Evolutionary conservation across 2,329 filamentous ascomycete genomes (phyloP).

Genomic region (Fusarium nygamai): DNA sequence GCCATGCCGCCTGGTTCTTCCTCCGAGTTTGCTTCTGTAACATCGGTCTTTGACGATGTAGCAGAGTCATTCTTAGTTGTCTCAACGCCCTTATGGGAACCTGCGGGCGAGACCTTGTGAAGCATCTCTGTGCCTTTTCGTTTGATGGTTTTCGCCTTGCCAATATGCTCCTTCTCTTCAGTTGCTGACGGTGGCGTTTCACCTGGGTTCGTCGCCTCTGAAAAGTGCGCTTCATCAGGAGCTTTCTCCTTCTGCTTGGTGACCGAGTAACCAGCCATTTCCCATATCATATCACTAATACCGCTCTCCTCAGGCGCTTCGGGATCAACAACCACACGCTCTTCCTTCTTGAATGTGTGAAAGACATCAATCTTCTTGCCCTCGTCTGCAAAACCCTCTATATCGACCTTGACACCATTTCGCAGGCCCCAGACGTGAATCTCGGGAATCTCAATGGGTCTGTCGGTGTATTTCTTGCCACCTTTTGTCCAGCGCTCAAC

Average conservation of each 20-base stretch:
- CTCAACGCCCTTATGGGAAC: constrained; percentile 27
- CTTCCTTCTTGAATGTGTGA: constrained; percentile 79
- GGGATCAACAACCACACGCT: constrained; percentile 75
- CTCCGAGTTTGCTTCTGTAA: constrained; percentile 44
- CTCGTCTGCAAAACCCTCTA: constrained; percentile 89
- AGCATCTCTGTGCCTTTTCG: constrained; percentile 49
- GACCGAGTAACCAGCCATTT: constrained; percentile 57
- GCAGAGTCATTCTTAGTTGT: constrained; percentile 37
- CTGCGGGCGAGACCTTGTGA: constrained; percentile 43
- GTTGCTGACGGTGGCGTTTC: neutral
- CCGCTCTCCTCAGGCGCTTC: constrained; percentile 60
- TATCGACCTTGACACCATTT: constrained; percentile 85
- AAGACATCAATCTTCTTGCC: constrained; percentile 86
- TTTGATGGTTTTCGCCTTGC: constrained; percentile 38
- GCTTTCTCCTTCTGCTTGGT: constrained; percentile 48
- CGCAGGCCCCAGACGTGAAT: constrained; percentile 90
- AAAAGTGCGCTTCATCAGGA: constrained; percentile 48
- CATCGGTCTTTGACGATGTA: constrained; percentile 29
- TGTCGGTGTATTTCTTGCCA: constrained; percentile 83
- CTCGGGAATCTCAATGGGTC: constrained; percentile 85
- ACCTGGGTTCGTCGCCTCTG: constrained; percentile 43
- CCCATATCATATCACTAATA: constrained; percentile 62
- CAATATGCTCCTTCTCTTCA: constrained; percentile 13
- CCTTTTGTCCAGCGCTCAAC: constrained; percentile 84
- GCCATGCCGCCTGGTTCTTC: constrained; percentile 71